Percentiles rank a stretch among this genome's conserved stretches.
Conservation (phyloP, 805 yeast species). For the Schwanniomyces yamadae region DNA sequence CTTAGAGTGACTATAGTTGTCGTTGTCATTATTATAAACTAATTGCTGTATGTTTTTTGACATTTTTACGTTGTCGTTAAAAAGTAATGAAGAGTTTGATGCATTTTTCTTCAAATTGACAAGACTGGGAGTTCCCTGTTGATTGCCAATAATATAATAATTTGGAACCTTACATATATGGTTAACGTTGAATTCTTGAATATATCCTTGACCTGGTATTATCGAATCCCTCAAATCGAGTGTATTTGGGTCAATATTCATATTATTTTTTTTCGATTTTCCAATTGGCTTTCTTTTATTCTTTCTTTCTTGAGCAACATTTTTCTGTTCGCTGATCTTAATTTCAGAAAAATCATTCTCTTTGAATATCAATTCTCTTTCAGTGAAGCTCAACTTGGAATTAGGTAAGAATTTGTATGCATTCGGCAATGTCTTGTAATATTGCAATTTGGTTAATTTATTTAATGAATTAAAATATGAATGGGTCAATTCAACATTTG, state of each 20-base stretch:
- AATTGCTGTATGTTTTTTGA: conserved; percentile 37
- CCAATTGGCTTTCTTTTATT: conserved; percentile 27
- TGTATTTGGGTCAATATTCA: conserved; percentile 37
- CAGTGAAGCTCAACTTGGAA: conserved; percentile 30
- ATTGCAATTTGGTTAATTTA: conserved; percentile 33
- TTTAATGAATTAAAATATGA: conserved; percentile 36
- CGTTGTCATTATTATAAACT: conserved; percentile 35
- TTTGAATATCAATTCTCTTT: conserved; percentile 32
- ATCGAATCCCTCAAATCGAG: conserved; percentile 40
- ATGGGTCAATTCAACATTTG: conserved; percentile 29
- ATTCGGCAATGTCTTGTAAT: conserved; percentile 29
- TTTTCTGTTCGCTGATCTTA: conserved; percentile 9
- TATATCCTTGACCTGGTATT: conserved; percentile 44
- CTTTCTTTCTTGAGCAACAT: conserved; percentile 10
- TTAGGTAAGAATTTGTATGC: conserved; percentile 22
- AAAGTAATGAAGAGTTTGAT: conserved; percentile 20
- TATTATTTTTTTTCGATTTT: conserved; percentile 29
- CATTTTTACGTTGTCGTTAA: conserved; percentile 25
- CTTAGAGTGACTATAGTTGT: conserved; percentile 32
- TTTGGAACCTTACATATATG: conserved; percentile 43
- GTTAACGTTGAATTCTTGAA: conserved; percentile 41
- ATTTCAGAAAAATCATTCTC: conserved; percentile 29
- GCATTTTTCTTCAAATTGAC: conserved; percentile 16
- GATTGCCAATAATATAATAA: conserved; percentile 35
- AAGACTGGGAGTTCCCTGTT: conserved; percentile 6